Conservation (phyloP, 768 basidiomycete genomes). For the Psilocybe cubensis region DNA sequence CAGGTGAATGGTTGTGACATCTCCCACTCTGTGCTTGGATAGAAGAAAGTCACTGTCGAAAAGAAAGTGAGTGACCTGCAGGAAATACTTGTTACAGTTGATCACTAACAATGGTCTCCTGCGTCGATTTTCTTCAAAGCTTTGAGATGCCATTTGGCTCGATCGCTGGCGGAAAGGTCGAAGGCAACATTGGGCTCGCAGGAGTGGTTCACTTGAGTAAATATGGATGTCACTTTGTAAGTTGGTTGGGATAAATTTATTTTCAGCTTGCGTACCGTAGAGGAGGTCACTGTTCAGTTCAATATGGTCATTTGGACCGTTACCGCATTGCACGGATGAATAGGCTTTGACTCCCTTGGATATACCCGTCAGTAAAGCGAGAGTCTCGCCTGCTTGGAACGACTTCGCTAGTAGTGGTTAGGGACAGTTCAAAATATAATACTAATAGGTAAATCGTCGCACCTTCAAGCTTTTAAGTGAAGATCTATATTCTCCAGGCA, state of each 20-base stretch:
- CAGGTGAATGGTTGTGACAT: slow-evolving; percentile 68
- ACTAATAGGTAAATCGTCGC: neutral
- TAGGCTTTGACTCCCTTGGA: slow-evolving; percentile 45
- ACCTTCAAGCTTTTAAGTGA: slow-evolving; percentile 40
- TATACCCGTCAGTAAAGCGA: slow-evolving; percentile 34
- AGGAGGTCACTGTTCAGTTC: slow-evolving; percentile 63
- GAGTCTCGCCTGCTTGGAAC: slow-evolving; percentile 40
- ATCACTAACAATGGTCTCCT: slow-evolving; percentile 39
- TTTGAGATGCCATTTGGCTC: slow-evolving; percentile 49
- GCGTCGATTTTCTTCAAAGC: slow-evolving; percentile 43
- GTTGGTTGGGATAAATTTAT: no score
- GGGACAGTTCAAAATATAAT: neutral
- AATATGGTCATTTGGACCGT: slow-evolving; percentile 48
- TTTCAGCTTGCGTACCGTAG: no score
- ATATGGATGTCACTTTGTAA: no score
- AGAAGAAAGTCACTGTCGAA: slow-evolving; percentile 58
- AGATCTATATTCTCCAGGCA: slow-evolving; percentile 39
- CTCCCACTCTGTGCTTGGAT: slow-evolving; percentile 72
- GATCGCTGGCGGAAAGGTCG: slow-evolving; percentile 48
- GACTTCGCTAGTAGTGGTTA: slow-evolving; percentile 23
- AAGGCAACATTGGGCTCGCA: slow-evolving; percentile 63
- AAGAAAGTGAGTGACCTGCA: neutral
- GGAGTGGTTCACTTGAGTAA: slow-evolving; percentile 70
- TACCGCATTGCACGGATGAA: slow-evolving; percentile 56
- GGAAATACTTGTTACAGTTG: neutral